Base-by-base conservation (phyloP, 2,329 filamentous ascomycete species). In the Diaporthe destruens region DNA sequence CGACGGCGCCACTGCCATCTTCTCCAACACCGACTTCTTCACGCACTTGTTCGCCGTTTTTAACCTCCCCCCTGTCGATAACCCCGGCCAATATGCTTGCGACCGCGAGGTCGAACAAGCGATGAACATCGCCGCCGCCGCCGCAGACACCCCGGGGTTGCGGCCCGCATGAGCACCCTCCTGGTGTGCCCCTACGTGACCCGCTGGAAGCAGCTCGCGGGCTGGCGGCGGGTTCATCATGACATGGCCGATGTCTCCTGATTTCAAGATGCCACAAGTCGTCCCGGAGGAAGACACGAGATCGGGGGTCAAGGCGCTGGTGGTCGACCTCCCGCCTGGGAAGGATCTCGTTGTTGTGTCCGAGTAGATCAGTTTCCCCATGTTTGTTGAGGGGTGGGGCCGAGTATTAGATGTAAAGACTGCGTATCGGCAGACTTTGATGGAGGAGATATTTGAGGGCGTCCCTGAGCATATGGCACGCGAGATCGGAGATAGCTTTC, bases 61-160 rank as follows among this genome's bases (percentile, higher is more conserved):
- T n/a, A 56, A 23, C 53, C 12, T 44, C 54, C 34, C 66, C 51
- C 20, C 66, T 1, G 66, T 34, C 2, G 14, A 8, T 3, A 25
- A 36, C 2, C 36, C 57, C 11, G 63, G 65, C 7, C 47, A 75
- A 63, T 34, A 73, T 42, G 73, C 73, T 20, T 57, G 63, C 70
- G 59, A 57, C 42, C 70, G 71, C 51, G 61, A 75, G 56, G 70
- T 73, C 29, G 57, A 44, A 18, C 74, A 75, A 54, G 63, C 53
- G 18, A 25, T 74, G 78, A 85, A 74, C 76, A 78, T 78, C 75
- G 74, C 56, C 74, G 69, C 51, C 69, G 78, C 72, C 71, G 79
- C 74, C 54, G 55, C 61, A 23, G 53, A 65, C 61, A 72, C 44
- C 73, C 74, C 11, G 59, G 51, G 0, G 39, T 75, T 3, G 59